These are phyloP conservation scores for Mycena rosella DNA, from an alignment of 768 basidiomycete genomes.

Conservation along the genomic window DNA sequence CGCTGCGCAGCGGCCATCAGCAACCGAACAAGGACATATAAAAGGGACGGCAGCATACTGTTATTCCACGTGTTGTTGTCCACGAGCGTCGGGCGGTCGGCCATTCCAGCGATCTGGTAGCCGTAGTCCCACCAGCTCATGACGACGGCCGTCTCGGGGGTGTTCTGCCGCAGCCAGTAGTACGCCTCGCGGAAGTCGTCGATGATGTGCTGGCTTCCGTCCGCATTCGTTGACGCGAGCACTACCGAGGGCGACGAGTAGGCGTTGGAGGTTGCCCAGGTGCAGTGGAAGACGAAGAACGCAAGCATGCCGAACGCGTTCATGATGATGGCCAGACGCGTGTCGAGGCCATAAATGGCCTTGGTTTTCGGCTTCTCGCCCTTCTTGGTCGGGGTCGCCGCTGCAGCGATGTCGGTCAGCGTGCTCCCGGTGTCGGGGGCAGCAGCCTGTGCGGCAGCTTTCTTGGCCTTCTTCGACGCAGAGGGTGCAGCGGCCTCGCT, in stretches of 20 bases:
- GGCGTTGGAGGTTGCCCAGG: slow-evolving; percentile 93
- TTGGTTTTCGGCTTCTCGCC: slow-evolving; percentile 50
- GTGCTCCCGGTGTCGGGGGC: slow-evolving; percentile 45
- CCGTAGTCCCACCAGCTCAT: slow-evolving; percentile 99
- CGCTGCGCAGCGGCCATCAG: slow-evolving; percentile 58
- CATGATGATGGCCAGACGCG: slow-evolving; percentile 79
- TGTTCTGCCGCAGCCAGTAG: slow-evolving; percentile 98
- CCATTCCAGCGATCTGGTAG: slow-evolving; percentile 99
- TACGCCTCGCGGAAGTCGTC: slow-evolving; percentile 99
- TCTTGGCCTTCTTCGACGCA: slow-evolving; percentile 73
- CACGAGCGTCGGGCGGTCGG: slow-evolving; percentile 94
- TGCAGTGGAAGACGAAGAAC: slow-evolving; percentile 96
- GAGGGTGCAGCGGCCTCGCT: slow-evolving; percentile 45
- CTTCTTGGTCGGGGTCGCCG: slow-evolving; percentile 51
- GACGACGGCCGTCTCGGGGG: slow-evolving; percentile 89
- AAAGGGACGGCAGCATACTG: slow-evolving; percentile 67
- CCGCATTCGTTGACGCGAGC: slow-evolving; percentile 79
- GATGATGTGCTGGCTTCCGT: slow-evolving; percentile 94
- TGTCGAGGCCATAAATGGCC: slow-evolving; percentile 90
- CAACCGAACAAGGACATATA: slow-evolving; percentile 11
- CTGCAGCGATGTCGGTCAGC: slow-evolving; percentile 57
- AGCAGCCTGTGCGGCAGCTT: slow-evolving; percentile 53
- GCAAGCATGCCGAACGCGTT: slow-evolving; percentile 83
- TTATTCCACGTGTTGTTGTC: slow-evolving; percentile 99
- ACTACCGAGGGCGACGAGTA: slow-evolving; percentile 99